Conservation (phyloP, 345 rosid genomes). For the Eucalyptus tenuipes region DNA sequence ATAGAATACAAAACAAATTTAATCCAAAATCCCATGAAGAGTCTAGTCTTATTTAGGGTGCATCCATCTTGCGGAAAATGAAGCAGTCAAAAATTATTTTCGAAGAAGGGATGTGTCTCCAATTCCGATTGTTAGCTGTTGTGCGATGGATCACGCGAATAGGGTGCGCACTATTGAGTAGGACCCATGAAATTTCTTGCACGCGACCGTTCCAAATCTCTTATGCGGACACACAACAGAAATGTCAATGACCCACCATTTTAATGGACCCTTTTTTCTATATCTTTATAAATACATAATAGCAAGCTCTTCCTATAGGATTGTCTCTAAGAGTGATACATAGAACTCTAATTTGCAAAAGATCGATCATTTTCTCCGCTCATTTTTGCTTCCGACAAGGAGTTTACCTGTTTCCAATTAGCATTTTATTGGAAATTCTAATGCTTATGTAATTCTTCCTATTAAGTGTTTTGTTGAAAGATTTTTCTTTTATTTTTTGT, state of each 20-base stretch:
- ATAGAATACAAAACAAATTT: background rate
- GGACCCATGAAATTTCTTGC: background rate
- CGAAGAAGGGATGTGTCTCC: background rate
- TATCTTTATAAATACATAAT: background rate
- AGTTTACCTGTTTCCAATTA: background rate
- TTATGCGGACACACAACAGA: background rate
- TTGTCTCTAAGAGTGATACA: background rate
- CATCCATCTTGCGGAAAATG: background rate
- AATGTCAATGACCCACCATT: background rate
- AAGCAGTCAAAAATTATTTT: background rate
- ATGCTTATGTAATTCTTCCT: background rate
- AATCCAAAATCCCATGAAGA: background rate
- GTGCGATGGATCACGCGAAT: background rate
- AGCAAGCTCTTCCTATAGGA: background rate
- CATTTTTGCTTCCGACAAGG: background rate
- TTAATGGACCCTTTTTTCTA: background rate
- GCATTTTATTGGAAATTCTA: background rate
- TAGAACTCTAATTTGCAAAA: background rate
- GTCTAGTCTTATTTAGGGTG: background rate
- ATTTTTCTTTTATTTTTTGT: background rate
- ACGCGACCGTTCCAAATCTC: background rate
- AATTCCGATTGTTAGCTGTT: background rate
- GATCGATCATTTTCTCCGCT: background rate
- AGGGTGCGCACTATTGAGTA: background rate
- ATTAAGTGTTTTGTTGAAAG: background rate